Percentiles rank a stretch among this genome's conserved stretches.
Evolutionary conservation across 805 yeast genomes (phyloP).

Genomic region (Hanseniaspora vineae): DNA sequence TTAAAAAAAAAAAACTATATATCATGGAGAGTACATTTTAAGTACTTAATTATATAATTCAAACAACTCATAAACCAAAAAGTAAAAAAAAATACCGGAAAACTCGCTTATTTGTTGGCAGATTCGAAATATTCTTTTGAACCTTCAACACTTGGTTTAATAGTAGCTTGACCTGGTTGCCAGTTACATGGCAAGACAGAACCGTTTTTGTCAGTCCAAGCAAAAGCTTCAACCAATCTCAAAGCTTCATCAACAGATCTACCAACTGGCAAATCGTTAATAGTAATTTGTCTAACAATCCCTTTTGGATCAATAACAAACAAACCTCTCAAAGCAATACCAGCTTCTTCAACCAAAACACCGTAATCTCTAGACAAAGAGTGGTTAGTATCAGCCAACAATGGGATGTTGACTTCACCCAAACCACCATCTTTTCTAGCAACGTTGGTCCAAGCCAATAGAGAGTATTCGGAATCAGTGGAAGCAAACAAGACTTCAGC

Average conservation of each 20-base stretch:
- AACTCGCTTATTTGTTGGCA: slow-evolving; percentile 33
- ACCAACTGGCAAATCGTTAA: slow-evolving; percentile 98
- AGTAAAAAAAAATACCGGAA: too few species aligned
- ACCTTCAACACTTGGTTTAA: slow-evolving; percentile 66
- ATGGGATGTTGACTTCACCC: slow-evolving; percentile 89
- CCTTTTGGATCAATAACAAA: slow-evolving; percentile 97
- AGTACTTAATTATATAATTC: not conserved
- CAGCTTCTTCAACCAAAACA: slow-evolving; percentile 91
- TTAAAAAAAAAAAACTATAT: too few species aligned
- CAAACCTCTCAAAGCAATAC: slow-evolving; percentile 95
- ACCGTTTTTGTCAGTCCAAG: slow-evolving; percentile 98
- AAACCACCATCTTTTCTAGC: slow-evolving; percentile 97
- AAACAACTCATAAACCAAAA: too few species aligned
- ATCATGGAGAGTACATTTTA: not conserved
- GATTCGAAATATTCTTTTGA: slow-evolving; percentile 70
- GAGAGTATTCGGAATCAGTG: slow-evolving; percentile 95
- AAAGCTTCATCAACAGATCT: slow-evolving; percentile 96
- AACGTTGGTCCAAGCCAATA: slow-evolving; percentile 96
- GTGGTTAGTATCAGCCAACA: slow-evolving; percentile 95
- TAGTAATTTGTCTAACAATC: slow-evolving; percentile 85
- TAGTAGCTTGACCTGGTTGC: slow-evolving; percentile 89
- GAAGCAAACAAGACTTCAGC: slow-evolving; percentile 90
- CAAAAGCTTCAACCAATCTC: slow-evolving; percentile 98
- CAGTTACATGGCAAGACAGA: slow-evolving; percentile 99
- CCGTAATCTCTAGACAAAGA: slow-evolving; percentile 90